Percentiles rank a stretch among this genome's conserved stretches.
phyloP scores from a whole-genome alignment of 306 rosid species.

The Astragalus glycyphyllos region DNA sequence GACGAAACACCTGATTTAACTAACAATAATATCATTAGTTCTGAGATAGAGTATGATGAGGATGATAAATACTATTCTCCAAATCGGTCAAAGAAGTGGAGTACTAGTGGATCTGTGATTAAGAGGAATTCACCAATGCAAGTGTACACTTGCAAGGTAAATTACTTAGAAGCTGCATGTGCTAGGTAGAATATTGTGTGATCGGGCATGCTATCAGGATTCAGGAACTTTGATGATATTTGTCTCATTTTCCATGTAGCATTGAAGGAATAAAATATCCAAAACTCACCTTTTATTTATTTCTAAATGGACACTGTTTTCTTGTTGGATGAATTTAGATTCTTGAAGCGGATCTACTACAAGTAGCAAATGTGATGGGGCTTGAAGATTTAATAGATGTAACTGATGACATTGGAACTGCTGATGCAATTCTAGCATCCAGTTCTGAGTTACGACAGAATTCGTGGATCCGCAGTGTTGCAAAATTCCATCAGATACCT shows the following conservation, averaged over 20 bases:
- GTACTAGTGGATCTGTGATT: conserved; percentile 51
- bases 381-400: conserved; percentile 78
- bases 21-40: conserved; percentile 40
- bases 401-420: conserved; percentile 82
- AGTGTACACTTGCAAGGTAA: conserved; percentile 86
- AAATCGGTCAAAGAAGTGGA: conserved; percentile 51
- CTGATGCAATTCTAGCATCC: conserved; percentile 86
- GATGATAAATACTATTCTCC: conserved; percentile 55
- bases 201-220: conserved; percentile 17
- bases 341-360: conserved; percentile 86
- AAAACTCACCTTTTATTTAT: conserved; percentile 11
- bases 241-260: conserved; percentile 27
- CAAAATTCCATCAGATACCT: conserved; percentile 91
- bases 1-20: conserved; percentile 49
- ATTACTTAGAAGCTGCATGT: conserved; percentile 32
- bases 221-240: conserved; percentile 19
- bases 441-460: conserved; percentile 79
- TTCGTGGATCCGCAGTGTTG: conserved; percentile 87
- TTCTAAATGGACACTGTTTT: conserved; percentile 17
- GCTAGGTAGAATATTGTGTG: conserved; percentile 23
- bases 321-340: conserved; percentile 56
- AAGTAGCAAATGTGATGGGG: conserved; percentile 94
- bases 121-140: conserved; percentile 68
- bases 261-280: conserved; percentile 11
- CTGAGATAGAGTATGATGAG: conserved; percentile 55